Conservation (phyloP, 106 monocot species). For the Allium sativum region DNA sequence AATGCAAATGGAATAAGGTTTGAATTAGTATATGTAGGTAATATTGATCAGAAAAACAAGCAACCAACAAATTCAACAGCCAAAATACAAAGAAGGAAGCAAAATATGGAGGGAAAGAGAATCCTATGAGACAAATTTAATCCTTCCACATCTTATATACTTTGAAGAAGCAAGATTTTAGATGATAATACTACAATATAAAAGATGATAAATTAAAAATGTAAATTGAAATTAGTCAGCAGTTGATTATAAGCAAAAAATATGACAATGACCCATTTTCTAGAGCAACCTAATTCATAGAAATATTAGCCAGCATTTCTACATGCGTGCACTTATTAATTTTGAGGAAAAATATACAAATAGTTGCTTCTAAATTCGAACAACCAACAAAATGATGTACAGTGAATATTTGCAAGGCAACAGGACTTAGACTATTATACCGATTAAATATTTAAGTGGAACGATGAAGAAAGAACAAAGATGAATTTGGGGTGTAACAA, state of each 20-base stretch:
- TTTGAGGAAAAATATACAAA: background rate
- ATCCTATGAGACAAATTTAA: background rate
- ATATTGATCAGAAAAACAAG: too few relatives aligned
- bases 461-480: background rate
- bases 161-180: background rate
- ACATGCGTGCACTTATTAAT: background rate
- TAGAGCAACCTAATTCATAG: background rate
- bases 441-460: background rate
- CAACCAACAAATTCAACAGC: too few relatives aligned
- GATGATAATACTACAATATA: background rate
- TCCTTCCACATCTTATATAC: background rate
- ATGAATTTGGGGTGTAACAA: background rate
- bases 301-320: conserved; percentile 2
- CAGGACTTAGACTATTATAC: background rate
- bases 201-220: background rate
- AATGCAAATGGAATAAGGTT: background rate
- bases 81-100: background rate
- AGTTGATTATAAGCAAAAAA: background rate
- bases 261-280: conserved; percentile 1
- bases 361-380: background rate
- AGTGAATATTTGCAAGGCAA: background rate
- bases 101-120: background rate
- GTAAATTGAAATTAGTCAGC: background rate
- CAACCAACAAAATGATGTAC: background rate
- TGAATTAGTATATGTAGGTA: too few relatives aligned